Percentiles rank a stretch among this genome's conserved stretches.
Conservation (phyloP, 345 rosid species). For the Euclidium syriacum region DNA sequence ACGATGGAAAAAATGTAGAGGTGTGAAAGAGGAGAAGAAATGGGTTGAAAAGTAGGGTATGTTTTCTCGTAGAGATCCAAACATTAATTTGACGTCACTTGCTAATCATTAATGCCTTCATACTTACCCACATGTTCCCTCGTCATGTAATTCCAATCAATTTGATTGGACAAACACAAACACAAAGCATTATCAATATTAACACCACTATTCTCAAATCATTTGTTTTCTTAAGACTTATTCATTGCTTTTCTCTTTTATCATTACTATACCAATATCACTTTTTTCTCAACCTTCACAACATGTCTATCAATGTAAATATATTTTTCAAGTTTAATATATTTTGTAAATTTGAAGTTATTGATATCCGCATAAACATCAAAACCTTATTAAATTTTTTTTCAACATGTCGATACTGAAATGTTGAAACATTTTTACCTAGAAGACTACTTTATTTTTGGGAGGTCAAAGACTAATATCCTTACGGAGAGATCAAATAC, state of each 20-base stretch:
- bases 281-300: background rate
- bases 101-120: constrained; percentile 26
- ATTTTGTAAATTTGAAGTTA: background rate
- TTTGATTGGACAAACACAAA: constrained; percentile 23
- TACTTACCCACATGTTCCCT: constrained; percentile 28
- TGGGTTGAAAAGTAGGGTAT: constrained; percentile 6
- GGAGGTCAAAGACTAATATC: no score
- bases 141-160: constrained; percentile 18
- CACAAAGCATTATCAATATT: constrained; percentile 18
- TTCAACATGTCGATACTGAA: background rate
- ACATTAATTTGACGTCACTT: constrained; percentile 1
- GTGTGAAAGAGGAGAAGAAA: constrained; percentile 7
- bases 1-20: background rate
- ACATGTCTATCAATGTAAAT: background rate
- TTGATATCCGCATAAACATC: no score
- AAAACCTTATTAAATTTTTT: no score
- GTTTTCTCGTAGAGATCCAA: constrained; percentile 9
- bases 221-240: constrained; percentile 11
- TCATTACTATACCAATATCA: background rate
- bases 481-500: no score
- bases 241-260: constrained; percentile 2
- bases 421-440: background rate
- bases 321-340: background rate
- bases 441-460: no score
- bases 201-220: constrained; percentile 11